Base-by-base conservation (phyloP, 1,284 basidiomycete genomes). In the Inonotus hispidus region DNA sequence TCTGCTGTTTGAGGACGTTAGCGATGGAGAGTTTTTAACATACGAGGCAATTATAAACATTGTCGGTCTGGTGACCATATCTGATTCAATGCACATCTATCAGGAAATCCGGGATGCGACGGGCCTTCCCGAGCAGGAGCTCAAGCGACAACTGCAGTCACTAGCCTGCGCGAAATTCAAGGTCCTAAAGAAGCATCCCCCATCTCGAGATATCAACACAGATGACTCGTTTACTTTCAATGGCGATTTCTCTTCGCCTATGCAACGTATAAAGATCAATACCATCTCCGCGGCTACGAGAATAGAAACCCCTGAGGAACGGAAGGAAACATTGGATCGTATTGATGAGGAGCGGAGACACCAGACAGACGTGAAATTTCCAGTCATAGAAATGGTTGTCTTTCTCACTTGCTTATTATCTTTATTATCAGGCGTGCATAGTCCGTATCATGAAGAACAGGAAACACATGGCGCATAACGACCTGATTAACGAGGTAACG, bases 371-470 rank as follows among this genome's bases (percentile, higher is more conserved):
- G 95, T 93, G 64, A 64, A 82, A 75, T 7, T 41, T 64, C 16
- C 27, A 53, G 63, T 41, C 37, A 2, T 57, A 29, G 39, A n/a
- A 32, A n/a, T 58, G n/a, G 29, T 52, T 63, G 19, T 13, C 41
- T 63, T 49, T 29, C 13, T 56, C 21, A 19, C 56, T 59, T 10
- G n/a, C 41, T 21, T 1, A 43, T 16, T 1, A n/a, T 49, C 32
- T 63, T 61, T 37, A 50, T 62, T 63, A 56, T 13, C 66, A 97
- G 93, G 95, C 95, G 1, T 98, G 93, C 70, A 92, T 99, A 64
- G 97, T 99, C 25, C 87, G 97, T 43, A 88, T 98, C 41, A 99
- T 99, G 97, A 99, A 99, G 77, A 89, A 94, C 70, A 79, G 95
- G 63, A 98, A 98, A 73, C 83, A 83, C 60, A 87, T 98, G 84